Base-by-base conservation (phyloP, 139 green algal genomes). In the Volvox reticuliferus region DNA sequence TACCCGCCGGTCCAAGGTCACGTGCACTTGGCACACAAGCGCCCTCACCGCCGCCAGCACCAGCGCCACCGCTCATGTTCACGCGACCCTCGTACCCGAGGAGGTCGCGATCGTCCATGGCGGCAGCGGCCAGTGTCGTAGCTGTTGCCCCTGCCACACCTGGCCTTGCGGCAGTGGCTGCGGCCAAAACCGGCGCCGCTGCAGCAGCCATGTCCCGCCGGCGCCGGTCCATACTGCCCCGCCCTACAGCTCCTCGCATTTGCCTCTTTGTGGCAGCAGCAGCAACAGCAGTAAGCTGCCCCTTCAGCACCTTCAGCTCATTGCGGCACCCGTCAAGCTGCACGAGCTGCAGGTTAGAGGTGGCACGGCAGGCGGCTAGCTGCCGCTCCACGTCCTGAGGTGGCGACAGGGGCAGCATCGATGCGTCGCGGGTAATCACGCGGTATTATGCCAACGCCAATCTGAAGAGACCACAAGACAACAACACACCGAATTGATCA, bases 381-480 rank as follows among this genome's bases (percentile, higher is more conserved):
- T 84, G 78, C 36, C 33, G 35, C 36, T 84, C 78, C 36, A 32
- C 17, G 9, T 84, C 78, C 78, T 84, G 76, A 55, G 76, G 78
- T 32, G 78, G 17, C 21, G 35, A 13, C 12, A 14, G 78, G 78
- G 3, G 78, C 21, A 0, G 37, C 22, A 30, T 44, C 63, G 35
- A 26, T 20, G 32, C 12, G 14, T 55, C 3, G 32, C 32, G 30
- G 24, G 30, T 33, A 18, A 55, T 19, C 75, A 1, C 9, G 2
- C 75, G 75, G 30, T 13, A 36, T 5, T 33, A 20, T 2, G 16
- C 65, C 21, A 2, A 73, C 6, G 6, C 24, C 24, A 73, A 28
- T 28, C 21, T 73, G 16, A 24, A 12, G 24, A 73, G 21, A 16
- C 65, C 65, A 28, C 65, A 73, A 26, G 3, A 24, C 21, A 28